Evolutionary conservation across 2,329 filamentous ascomycete genomes (phyloP), one percentile per base, ranked within the genome.

Genomic region (Chalaropsis ovoidea): DNA sequence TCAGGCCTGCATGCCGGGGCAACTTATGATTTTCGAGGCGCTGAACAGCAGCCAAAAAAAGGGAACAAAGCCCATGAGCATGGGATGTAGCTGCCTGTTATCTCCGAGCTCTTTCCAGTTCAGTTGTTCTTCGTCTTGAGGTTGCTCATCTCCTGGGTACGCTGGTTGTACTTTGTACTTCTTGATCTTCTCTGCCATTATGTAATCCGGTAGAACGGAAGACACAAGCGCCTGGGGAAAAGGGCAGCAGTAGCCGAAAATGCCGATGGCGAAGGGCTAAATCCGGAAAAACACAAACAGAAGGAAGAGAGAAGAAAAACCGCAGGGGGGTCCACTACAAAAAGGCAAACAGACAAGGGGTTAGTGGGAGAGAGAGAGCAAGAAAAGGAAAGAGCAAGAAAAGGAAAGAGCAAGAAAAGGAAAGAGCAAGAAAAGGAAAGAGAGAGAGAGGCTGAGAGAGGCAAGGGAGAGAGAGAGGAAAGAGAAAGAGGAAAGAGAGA

Each of bases 191-290:
- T 19, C 54, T 19, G 54, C 13, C 35, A 41, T 67, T 67, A 67
- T 39, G 24, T 67, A 67, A 65, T 42, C 66, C 66, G 66, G 66
- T 17, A 65, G 62, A 67, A 65, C 66, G 66, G 66, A 67, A 67
- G 66, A 62, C 24, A 41, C 19, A 47, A 62, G 47, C 54, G 61
- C 60, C 41, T 43, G 49, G 63, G 62, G 45, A 45, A 61, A 54
- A 66, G 49, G 62, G 62, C 45, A 67, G 62, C 41, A 64, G 47
- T 67, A 67, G 41, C 66, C 66, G 66, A 67, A 67, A 67, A 65
- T 62, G 63, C 66, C 66, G 66, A 67, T 62, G 58, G 66, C 58
- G 45, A 49, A 64, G 66, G 62, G 52, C 65, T 63, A 47, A 31
- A 61, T 61, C 47, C 27, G 62, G 42, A 42, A 65, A 42, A 42